phyloP scores from a whole-genome alignment of 352 stramenopile genomes.

The Thalassiosira livingstoniorum region DNA sequence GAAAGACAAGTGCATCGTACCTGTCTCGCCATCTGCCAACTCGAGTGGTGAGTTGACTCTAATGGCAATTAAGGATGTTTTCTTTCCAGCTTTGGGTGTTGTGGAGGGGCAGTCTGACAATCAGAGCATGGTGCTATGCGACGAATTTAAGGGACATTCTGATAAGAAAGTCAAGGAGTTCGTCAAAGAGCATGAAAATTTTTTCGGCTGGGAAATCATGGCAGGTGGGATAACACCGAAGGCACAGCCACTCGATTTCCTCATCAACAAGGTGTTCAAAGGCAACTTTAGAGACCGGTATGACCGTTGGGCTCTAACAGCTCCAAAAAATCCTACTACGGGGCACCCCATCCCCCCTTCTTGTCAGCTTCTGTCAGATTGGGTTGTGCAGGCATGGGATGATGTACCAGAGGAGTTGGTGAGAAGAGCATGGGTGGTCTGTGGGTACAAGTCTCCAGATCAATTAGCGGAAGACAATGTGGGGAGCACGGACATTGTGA shows the following conservation, averaged over 20 bases:
- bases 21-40: not conserved
- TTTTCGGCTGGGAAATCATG: slow-evolving; percentile 16
- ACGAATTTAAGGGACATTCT: slow-evolving; percentile 16
- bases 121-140: not conserved
- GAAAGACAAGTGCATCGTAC: not conserved
- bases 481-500: not conserved
- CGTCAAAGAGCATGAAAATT: not conserved
- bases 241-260: slow-evolving; percentile 29
- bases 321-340: slow-evolving; percentile 1
- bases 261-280: slow-evolving; percentile 41
- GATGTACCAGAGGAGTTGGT: slow-evolving; percentile 39
- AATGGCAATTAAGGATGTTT: slow-evolving; percentile 2
- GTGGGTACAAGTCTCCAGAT: slow-evolving; percentile 22
- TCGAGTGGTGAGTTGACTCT: slow-evolving; percentile 13
- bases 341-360: slow-evolving; percentile 19
- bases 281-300: slow-evolving; percentile 21
- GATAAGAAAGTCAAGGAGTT: slow-evolving; percentile 22
- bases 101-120: not conserved
- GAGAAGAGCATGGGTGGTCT: slow-evolving; percentile 25
- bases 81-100: not conserved
- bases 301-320: slow-evolving; percentile 9
- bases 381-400: slow-evolving; percentile 43
- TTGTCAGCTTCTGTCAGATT: slow-evolving; percentile 24
- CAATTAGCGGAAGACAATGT: not conserved
- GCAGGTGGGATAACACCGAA: slow-evolving; percentile 27